These are phyloP conservation scores for Elaphomyces granulatus DNA, from an alignment of 495 filamentous ascomycete genomes.

Conservation along the genomic window DNA sequence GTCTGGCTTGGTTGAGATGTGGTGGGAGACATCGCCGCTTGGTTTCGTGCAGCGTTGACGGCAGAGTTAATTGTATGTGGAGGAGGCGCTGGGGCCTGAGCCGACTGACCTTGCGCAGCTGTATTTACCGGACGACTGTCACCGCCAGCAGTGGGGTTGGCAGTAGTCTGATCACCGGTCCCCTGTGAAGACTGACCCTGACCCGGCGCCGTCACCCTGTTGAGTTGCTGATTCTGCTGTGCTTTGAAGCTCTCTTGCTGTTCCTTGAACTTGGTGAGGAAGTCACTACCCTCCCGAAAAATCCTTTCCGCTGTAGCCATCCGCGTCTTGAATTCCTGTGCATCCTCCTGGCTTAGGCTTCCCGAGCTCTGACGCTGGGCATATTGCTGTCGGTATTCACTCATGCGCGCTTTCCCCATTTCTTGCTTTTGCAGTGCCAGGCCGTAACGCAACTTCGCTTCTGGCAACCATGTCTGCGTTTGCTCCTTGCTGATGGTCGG, in stretches of 20 bases:
- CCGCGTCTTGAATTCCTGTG: slow-evolving; percentile 28
- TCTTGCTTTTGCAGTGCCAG: slow-evolving; percentile 40
- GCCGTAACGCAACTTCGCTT: slow-evolving; percentile 39
- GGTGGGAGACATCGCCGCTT: slow-evolving; percentile 29
- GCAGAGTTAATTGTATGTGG: slow-evolving; percentile 41
- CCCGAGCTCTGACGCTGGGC: slow-evolving; percentile 22
- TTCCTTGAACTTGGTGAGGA: slow-evolving; percentile 34
- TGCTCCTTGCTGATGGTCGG: slow-evolving; percentile 33
- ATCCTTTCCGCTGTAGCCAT: slow-evolving; percentile 32
- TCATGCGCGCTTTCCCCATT: slow-evolving; percentile 25
- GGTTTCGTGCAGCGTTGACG: slow-evolving; percentile 36
- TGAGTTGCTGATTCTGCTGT: slow-evolving; percentile 27
- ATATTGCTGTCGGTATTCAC: slow-evolving; percentile 26
- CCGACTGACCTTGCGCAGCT: slow-evolving; percentile 17
- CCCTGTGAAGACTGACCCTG: slow-evolving; percentile 12
- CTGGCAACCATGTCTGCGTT: slow-evolving; percentile 34
- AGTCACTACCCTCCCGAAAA: slow-evolving; percentile 32
- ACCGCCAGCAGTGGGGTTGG: slow-evolving; percentile 10
- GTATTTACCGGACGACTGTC: slow-evolving; percentile 13
- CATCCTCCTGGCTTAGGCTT: slow-evolving; percentile 30
- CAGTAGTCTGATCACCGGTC: slow-evolving; percentile 7
- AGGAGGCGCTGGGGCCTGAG: slow-evolving; percentile 29
- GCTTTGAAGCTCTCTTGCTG: slow-evolving; percentile 33
- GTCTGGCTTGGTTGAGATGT: slow-evolving; percentile 25
- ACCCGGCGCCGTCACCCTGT: slow-evolving; percentile 4